These are phyloP conservation scores for Penicillium sumatraense DNA, from an alignment of 2,329 filamentous ascomycete genomes.

Conservation along the genomic window DNA sequence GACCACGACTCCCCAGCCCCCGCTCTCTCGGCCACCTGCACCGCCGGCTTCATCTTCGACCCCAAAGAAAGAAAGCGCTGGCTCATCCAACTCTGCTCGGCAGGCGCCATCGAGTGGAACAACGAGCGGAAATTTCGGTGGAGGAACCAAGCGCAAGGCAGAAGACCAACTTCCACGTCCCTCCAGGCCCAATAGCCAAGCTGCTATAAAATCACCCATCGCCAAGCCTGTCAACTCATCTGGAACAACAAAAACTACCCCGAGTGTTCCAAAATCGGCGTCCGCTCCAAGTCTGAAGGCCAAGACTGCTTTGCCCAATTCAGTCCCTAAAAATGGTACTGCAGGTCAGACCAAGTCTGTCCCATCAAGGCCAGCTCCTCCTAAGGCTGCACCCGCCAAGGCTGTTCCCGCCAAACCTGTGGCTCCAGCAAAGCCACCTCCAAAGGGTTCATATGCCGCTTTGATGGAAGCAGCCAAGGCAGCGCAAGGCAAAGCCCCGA, in stretches of 20 bases:
- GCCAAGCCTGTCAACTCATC: slow-evolving; percentile 23
- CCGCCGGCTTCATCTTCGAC: slow-evolving; percentile 28
- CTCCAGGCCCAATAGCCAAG: slow-evolving; percentile 29
- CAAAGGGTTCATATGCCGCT: slow-evolving; percentile 64
- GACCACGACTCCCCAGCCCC: slow-evolving; percentile 38
- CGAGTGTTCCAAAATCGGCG: slow-evolving; percentile 10
- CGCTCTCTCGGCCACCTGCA: slow-evolving; percentile 32
- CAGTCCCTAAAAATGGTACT: slow-evolving; percentile 22
- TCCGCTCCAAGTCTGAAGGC: slow-evolving; percentile 3
- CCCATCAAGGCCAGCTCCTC: slow-evolving; percentile 22
- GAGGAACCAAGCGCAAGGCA: slow-evolving; percentile 49
- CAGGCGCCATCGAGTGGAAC: slow-evolving; percentile 18
- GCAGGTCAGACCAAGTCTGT: slow-evolving; percentile 9
- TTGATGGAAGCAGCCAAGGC: slow-evolving; percentile 64
- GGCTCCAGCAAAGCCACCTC: slow-evolving; percentile 49
- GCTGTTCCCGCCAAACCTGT: slow-evolving; percentile 18
- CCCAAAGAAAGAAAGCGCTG: slow-evolving; percentile 28
- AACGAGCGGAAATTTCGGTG: slow-evolving; percentile 19
- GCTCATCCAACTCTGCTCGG: slow-evolving; percentile 18
- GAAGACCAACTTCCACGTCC: slow-evolving; percentile 43
- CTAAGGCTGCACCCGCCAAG: slow-evolving; percentile 17
- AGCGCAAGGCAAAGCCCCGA: slow-evolving; percentile 51
- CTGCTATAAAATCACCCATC: slow-evolving; percentile 21
- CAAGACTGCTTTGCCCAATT: slow-evolving; percentile 22
- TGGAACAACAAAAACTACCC: slow-evolving; percentile 23